Base-by-base conservation (phyloP, 805 yeast genomes). In the Ogataea sp. region DNA sequence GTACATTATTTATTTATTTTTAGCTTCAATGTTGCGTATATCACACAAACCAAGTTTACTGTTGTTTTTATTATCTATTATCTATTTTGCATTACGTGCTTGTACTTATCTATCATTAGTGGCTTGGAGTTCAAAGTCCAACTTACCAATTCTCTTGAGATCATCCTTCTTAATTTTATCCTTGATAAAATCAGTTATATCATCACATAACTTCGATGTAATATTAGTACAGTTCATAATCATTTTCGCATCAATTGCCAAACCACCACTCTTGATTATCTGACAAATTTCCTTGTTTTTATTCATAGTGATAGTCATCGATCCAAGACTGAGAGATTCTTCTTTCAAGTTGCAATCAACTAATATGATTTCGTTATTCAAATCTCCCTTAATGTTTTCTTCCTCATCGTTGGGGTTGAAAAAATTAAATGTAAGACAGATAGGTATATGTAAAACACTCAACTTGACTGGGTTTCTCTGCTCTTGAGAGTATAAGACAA, bases 211-310 rank as follows among this genome's bases (percentile, higher is more conserved):
- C 3, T 58, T 55, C 50, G 73, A 76, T 2, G 96, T 93, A 41
- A 70, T 65, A 42, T 73, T 73, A 25, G 83, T 72, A 55, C 93
- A 81, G 20, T 78, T 76, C 67, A 86, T 65, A 37, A 90, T 62
- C 20, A 72, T 64, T 28, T 71, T 53, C 0, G 93, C 86, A 51
- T 85, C 89, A 47, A 90, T 75, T 6, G 89, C 84, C 34, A 84
- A 64, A 0, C 96, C 97, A 37, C 97, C 98, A 25, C 88, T 84
- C 54, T 90, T 93, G 32, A 83, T 72, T 23, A 93, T 70, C 56
- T 93, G 98, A 36, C 95, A 89, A 7, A 93, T 67, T 52, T 93
- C 98, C 48, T 90, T 74, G 55, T 90, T 90, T 49, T 83, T 86
- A 58, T 93, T 93, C 41, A 89, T 62, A 0, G 98, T 87, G 25